A percentile compares a stretch with the other conserved stretches of the same genome.
Conservation (phyloP, 2,329 filamentous ascomycete species). For the Hypoxylon sp. region DNA sequence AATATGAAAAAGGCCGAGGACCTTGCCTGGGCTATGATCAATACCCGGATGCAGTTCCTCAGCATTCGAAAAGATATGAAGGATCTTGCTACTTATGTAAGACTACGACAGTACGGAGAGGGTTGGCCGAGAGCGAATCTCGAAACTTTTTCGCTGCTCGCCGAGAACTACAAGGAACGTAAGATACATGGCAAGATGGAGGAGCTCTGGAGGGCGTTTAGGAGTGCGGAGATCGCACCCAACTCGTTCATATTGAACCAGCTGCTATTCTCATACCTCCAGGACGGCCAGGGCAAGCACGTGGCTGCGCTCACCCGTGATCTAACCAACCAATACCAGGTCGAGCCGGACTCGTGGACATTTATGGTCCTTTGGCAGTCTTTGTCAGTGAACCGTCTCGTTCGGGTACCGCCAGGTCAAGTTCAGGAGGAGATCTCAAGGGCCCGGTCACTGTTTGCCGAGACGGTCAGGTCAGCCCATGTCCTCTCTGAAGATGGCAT, state of each 20-base stretch:
- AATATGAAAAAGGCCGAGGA: slow-evolving; percentile 69
- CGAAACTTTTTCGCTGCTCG: slow-evolving; percentile 80
- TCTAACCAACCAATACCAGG: slow-evolving; percentile 57
- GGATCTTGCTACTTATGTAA: slow-evolving; percentile 39
- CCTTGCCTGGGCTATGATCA: slow-evolving; percentile 80
- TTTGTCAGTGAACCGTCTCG: slow-evolving; percentile 59
- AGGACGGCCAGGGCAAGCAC: slow-evolving; percentile 62
- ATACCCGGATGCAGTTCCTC: slow-evolving; percentile 71
- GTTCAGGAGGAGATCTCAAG: slow-evolving; percentile 44
- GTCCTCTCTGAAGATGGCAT: slow-evolving; percentile 55
- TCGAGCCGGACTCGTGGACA: slow-evolving; percentile 72
- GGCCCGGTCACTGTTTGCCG: slow-evolving; percentile 55
- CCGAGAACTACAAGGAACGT: slow-evolving; percentile 74
- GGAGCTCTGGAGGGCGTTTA: slow-evolving; percentile 68
- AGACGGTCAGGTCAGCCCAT: slow-evolving; percentile 58
- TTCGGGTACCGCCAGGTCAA: slow-evolving; percentile 45
- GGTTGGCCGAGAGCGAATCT: slow-evolving; percentile 68
- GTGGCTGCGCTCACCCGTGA: slow-evolving; percentile 64
- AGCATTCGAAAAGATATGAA: slow-evolving; percentile 52
- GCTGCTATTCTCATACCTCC: slow-evolving; percentile 71
- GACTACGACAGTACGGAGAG: slow-evolving; percentile 44
- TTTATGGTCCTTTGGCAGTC: slow-evolving; percentile 73
- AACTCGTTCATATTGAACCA: slow-evolving; percentile 84
- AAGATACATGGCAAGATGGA: slow-evolving; percentile 65
- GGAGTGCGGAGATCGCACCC: slow-evolving; percentile 68